A percentile compares a stretch with the other conserved stretches of the same genome.
phyloP scores from a whole-genome alignment of 129 eudicot species.

The Lactuca sativa region DNA sequence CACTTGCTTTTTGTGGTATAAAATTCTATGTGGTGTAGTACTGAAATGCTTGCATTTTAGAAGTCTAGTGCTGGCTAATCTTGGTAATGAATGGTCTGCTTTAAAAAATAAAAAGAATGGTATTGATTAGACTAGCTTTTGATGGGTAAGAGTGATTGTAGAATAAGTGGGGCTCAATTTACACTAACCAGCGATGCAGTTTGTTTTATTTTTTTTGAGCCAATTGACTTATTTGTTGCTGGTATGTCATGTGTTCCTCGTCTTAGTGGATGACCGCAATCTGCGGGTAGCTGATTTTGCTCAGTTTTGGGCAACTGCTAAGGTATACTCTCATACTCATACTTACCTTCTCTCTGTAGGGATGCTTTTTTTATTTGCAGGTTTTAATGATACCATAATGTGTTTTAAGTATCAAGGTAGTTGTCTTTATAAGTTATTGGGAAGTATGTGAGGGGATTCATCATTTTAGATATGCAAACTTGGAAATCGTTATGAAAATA shows the following conservation, averaged over 20 bases:
- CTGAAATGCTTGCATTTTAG: constrained; percentile 6
- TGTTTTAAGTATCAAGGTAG: constrained; percentile 11
- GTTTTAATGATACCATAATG: constrained; percentile 6
- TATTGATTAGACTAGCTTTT: background rate
- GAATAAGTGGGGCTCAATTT: constrained; percentile 50
- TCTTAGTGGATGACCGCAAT: constrained; percentile 99
- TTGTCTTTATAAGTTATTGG: background rate
- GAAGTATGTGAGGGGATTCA: constrained; percentile 10
- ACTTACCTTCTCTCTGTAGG: constrained; percentile 33
- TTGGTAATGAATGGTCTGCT: constrained; percentile 9
- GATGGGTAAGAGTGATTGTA: constrained; percentile 34
- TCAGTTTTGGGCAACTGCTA: constrained; percentile 99
- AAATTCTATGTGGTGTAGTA: constrained; percentile 2
- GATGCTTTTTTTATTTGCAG: constrained; percentile 5
- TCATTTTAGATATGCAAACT: background rate
- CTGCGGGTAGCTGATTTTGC: constrained; percentile 99
- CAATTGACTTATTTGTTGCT: constrained; percentile 94
- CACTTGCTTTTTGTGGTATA: constrained; percentile 33
- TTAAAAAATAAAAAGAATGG: constrained; percentile 26
- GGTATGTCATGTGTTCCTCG: constrained; percentile 87
- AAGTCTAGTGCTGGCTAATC: constrained; percentile 12
- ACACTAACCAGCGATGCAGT: constrained; percentile 89
- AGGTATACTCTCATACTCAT: constrained; percentile 90
- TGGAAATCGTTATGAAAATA: constrained; percentile 13
- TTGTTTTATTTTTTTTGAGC: constrained; percentile 84